Evolutionary conservation across 306 rosid genomes (phyloP).

Genomic region (Citrullus mucosospermus): DNA sequence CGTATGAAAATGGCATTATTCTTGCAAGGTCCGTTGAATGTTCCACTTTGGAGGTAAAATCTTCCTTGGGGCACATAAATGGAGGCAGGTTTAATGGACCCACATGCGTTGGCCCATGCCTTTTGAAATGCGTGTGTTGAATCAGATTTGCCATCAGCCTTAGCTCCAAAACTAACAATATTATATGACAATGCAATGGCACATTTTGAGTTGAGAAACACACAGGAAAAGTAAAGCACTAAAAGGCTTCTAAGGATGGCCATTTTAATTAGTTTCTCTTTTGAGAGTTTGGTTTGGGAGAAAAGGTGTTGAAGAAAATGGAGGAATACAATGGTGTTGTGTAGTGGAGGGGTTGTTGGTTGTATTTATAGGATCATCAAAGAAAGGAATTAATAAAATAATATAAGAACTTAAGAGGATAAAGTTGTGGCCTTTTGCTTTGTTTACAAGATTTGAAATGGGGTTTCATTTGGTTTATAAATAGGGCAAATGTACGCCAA

Average conservation of each 20-base stretch:
- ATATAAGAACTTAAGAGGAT: not conserved
- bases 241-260: not conserved
- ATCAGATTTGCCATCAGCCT: slow-evolving; percentile 11
- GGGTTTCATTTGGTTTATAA: not conserved
- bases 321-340: not conserved
- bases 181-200: not conserved
- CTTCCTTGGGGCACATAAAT: slow-evolving; percentile 47
- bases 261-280: not conserved
- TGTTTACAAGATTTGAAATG: not conserved
- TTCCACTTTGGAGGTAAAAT: slow-evolving; percentile 20
- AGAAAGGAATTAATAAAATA: no score
- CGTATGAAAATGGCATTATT: slow-evolving; percentile 16
- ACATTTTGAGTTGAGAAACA: not conserved
- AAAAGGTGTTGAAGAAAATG: not conserved
- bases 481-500: not conserved
- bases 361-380: no score
- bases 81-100: slow-evolving; percentile 15
- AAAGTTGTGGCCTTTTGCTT: not conserved
- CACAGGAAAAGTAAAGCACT: not conserved
- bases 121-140: slow-evolving; percentile 23
- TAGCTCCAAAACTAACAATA: slow-evolving; percentile 37
- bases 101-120: slow-evolving; percentile 46
- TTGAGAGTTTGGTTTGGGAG: not conserved
- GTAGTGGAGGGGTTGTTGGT: not conserved
- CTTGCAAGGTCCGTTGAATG: slow-evolving; percentile 47